These are phyloP conservation scores for Thermomyces lanuginosus DNA, from an alignment of 2,329 filamentous ascomycete species.

Conservation along the genomic window DNA sequence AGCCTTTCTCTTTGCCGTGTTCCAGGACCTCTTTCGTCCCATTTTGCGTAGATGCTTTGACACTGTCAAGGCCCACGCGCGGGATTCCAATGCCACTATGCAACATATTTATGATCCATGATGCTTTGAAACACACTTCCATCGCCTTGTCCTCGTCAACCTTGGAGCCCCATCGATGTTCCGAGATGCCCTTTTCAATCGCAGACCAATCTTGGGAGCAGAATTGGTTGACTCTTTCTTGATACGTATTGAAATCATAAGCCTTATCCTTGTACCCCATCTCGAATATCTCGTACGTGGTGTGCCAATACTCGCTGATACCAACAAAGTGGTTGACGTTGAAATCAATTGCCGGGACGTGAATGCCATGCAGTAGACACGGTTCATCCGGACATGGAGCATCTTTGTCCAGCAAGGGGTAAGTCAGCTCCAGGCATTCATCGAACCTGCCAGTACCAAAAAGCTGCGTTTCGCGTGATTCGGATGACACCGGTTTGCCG, in stretches of 20 bases:
- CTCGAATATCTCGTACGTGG: conserved; percentile 84
- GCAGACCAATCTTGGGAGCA: conserved; percentile 68
- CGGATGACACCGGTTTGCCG: conserved; percentile 41
- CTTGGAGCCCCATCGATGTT: conserved; percentile 58
- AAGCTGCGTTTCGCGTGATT: conserved; percentile 36
- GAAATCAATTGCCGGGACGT: conserved; percentile 91
- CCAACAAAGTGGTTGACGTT: conserved; percentile 95
- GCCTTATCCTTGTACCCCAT: conserved; percentile 58
- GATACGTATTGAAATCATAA: conserved; percentile 83
- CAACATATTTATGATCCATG: conserved; percentile 91
- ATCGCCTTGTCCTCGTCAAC: conserved; percentile 56
- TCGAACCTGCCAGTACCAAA: conserved; percentile 76
- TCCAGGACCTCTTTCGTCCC: conserved; percentile 54
- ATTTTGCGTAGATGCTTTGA: conserved; percentile 42
- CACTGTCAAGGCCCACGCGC: conserved; percentile 58
- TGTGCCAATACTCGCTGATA: conserved; percentile 98
- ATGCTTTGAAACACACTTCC: conserved; percentile 93
- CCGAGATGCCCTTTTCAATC: conserved; percentile 50
- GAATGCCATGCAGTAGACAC: conserved; percentile 77
- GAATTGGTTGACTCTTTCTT: conserved; percentile 67
- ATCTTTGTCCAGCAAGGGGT: conserved; percentile 78
- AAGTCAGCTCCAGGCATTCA: conserved; percentile 66
- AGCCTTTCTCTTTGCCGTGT: conserved; percentile 55
- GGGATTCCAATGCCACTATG: conserved; percentile 94
- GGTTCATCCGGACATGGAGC: conserved; percentile 66